Evolutionary conservation across 768 basidiomycete species (phyloP).

Genomic region (Cystofilobasidium ferigula): DNA sequence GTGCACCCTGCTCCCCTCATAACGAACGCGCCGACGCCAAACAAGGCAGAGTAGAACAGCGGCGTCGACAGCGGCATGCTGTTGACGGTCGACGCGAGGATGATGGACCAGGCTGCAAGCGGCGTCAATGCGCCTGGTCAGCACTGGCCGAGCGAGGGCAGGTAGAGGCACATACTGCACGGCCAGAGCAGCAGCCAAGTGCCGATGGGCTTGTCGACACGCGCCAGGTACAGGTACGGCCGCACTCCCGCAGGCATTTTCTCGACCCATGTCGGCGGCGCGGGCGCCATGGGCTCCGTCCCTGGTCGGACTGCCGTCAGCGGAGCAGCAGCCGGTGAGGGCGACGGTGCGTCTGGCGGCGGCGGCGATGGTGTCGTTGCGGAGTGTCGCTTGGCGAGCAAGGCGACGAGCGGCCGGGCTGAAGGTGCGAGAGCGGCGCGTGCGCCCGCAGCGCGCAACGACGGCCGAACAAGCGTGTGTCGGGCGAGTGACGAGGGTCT

Average conservation of each 20-base stretch:
- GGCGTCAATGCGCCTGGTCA: neutral
- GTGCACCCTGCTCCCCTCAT: constrained; percentile 99
- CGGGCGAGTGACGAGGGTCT: no score
- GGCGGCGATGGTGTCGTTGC: neutral
- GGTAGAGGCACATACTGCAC: constrained; percentile 55
- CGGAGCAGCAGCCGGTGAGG: neutral
- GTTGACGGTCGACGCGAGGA: constrained; percentile 81
- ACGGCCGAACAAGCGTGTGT: no score
- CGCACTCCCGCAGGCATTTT: constrained; percentile 6
- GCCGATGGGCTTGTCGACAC: constrained; percentile 94
- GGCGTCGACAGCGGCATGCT: constrained; percentile 57
- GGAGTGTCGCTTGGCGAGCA: neutral
- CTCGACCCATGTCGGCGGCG: constrained; percentile 25
- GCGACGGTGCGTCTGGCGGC: neutral
- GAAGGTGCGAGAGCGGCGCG: no score
- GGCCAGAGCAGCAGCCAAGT: constrained; percentile 84
- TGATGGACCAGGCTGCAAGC: constrained; percentile 90
- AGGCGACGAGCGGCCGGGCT: no score
- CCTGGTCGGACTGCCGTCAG: neutral
- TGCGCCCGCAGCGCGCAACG: no score
- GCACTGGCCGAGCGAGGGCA: neutral
- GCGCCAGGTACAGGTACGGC: constrained; percentile 75
- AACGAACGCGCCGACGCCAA: constrained; percentile 77
- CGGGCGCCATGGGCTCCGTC: constrained; percentile 1
- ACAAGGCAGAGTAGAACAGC: constrained; percentile 64